A percentile compares a stretch with the other conserved stretches of the same genome.
phyloP scores from a whole-genome alignment of 257 asterid genomes.

The Solanum paucissectum region DNA sequence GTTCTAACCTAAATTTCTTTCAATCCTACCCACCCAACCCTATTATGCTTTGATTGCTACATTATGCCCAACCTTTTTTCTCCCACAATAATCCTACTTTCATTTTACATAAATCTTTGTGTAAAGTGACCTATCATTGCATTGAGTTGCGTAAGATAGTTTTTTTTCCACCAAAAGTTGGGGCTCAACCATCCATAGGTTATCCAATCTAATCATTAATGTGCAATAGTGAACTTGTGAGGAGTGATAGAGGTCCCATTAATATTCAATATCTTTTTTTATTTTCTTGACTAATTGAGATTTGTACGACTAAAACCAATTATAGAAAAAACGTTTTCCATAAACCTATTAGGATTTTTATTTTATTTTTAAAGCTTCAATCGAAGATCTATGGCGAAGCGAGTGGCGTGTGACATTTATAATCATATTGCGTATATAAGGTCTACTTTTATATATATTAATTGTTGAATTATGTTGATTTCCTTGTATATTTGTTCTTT shows the following conservation, averaged over 20 bases:
- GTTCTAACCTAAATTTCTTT: conserved; percentile 1
- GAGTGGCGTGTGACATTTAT: neutral
- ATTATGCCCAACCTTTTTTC: conserved; percentile 5
- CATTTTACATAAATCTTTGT: neutral
- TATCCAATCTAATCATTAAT: neutral
- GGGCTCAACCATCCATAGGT: neutral
- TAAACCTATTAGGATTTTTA: neutral
- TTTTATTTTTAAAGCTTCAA: neutral
- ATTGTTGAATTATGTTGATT: neutral
- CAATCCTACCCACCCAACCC: neutral
- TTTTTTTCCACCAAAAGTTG: neutral
- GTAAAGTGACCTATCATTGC: conserved; percentile 7
- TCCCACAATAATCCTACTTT: neutral
- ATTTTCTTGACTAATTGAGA: neutral
- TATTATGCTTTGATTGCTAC: conserved; percentile 6
- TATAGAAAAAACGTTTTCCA: neutral
- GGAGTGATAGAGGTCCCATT: neutral
- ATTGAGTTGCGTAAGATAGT: conserved; percentile 2
- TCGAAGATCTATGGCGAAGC: neutral
- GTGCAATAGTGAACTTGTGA: neutral
- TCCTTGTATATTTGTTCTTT: neutral
- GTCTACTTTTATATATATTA: neutral
- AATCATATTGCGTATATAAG: neutral
- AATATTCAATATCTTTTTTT: neutral
- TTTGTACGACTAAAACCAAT: neutral